A percentile compares a stretch with the other conserved stretches of the same genome.
Conservation (phyloP, 345 rosid genomes). For the Anastatica hierochuntica region DNA sequence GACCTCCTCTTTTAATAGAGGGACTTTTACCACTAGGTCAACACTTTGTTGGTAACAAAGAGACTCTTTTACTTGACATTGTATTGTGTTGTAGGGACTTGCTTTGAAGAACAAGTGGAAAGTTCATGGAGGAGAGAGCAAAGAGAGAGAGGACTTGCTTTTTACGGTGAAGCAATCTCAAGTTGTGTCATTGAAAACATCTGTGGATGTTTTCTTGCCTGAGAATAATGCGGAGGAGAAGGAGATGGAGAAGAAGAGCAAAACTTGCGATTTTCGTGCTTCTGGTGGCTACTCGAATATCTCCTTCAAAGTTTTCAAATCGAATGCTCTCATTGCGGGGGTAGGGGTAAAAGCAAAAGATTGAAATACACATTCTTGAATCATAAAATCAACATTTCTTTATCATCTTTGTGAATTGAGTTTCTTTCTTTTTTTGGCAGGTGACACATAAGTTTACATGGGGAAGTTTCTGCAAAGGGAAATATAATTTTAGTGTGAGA, state of each 20-base stretch:
- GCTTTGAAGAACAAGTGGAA: conserved; percentile 43
- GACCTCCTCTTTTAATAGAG: too few relatives aligned
- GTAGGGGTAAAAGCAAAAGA: conserved; percentile 28
- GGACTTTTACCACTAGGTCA: too few relatives aligned
- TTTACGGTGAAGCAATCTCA: conserved; percentile 40
- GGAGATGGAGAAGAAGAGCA: conserved; percentile 16
- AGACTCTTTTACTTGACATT: not conserved
- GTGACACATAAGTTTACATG: conserved; percentile 46
- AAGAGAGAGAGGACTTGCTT: conserved; percentile 24
- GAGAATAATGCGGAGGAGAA: conserved; percentile 20
- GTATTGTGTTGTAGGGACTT: conserved; percentile 25
- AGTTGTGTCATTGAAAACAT: conserved; percentile 48
- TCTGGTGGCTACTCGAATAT: conserved; percentile 40
- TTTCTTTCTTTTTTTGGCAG: conserved; percentile 15
- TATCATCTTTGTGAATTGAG: not conserved
- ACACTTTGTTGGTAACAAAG: too few relatives aligned
- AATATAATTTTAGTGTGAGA: conserved; percentile 44
- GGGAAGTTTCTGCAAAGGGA: conserved; percentile 60
- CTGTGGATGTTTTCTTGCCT: conserved; percentile 42
- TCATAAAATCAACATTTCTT: too few relatives aligned
- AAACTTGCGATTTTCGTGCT: conserved; percentile 38
- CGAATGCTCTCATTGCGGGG: conserved; percentile 53
- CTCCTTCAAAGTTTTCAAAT: conserved; percentile 48
- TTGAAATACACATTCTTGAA: not conserved
- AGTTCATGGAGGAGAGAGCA: conserved; percentile 47